Conservation (phyloP, 176 grass and related monocot genomes). For the Secale cereale region DNA sequence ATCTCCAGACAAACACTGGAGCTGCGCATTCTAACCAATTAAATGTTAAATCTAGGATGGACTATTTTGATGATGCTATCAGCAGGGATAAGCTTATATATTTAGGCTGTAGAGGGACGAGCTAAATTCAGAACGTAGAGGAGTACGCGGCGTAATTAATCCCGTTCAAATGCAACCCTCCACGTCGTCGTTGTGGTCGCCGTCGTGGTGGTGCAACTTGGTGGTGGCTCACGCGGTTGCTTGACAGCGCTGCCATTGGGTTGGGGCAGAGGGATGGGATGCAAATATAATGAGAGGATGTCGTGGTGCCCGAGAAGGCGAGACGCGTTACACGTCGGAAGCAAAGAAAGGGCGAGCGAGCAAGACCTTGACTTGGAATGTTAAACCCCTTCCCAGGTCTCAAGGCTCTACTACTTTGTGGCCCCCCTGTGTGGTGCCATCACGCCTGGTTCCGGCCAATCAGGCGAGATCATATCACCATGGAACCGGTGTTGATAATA, state of each 20-base stretch:
- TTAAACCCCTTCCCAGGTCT: no score
- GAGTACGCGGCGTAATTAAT: neutral
- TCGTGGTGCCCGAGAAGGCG: neutral
- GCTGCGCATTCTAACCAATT: neutral
- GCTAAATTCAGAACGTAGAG: neutral
- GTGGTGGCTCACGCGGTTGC: constrained; percentile 31
- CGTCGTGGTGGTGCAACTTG: neutral
- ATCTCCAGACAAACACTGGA: neutral
- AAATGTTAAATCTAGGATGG: neutral
- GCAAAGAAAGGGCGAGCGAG: neutral
- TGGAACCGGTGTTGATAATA: neutral
- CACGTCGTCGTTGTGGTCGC: neutral
- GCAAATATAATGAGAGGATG: neutral
- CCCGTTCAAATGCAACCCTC: neutral
- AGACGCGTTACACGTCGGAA: constrained; percentile 51
- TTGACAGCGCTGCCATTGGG: constrained; percentile 14
- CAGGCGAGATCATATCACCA: neutral
- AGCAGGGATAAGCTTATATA: neutral
- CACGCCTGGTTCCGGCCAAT: neutral
- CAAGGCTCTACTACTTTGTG: no score
- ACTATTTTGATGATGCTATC: neutral
- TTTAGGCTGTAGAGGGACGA: neutral
- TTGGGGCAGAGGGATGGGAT: no score
- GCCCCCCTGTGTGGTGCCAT: neutral
- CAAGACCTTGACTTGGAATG: neutral